phyloP scores from a whole-genome alignment of 2,329 filamentous ascomycete species.

The Thermothelomyces thermophilus region DNA sequence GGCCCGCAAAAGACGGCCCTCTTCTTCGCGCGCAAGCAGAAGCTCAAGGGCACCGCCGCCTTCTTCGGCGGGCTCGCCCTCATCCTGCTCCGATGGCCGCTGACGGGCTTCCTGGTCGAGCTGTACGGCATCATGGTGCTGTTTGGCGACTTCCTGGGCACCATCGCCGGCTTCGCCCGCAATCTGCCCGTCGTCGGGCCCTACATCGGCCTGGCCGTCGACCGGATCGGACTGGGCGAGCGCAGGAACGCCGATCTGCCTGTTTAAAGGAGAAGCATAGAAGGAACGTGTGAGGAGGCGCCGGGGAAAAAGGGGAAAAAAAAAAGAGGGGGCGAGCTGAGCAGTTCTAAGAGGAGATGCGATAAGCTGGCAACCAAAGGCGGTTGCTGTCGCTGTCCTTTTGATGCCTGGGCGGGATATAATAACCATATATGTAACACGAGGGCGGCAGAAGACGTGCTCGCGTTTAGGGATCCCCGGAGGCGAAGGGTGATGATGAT shows the following conservation, averaged over 20 bases:
- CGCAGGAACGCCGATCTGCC: slow-evolving; percentile 69
- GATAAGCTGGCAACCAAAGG: too few relatives aligned
- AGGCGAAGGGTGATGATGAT: background rate
- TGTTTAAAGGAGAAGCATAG: slow-evolving; percentile 49
- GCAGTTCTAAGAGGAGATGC: too few relatives aligned
- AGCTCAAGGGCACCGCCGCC: slow-evolving; percentile 82
- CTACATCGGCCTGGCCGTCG: slow-evolving; percentile 69
- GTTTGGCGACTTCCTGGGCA: slow-evolving; percentile 94
- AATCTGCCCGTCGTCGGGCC: slow-evolving; percentile 81
- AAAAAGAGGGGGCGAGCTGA: too few relatives aligned
- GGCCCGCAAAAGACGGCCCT: slow-evolving; percentile 81
- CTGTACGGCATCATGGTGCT: slow-evolving; percentile 87
- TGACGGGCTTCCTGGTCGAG: slow-evolving; percentile 86
- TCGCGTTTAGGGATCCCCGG: too few relatives aligned
- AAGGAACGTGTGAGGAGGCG: too few relatives aligned
- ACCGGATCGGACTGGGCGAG: slow-evolving; percentile 56
- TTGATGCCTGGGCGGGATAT: too few relatives aligned
- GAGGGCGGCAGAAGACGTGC: too few relatives aligned
- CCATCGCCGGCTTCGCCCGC: slow-evolving; percentile 79
- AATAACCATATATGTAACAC: too few relatives aligned
- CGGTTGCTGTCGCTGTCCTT: too few relatives aligned
- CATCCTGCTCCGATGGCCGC: slow-evolving; percentile 84
- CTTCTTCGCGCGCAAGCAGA: slow-evolving; percentile 93
- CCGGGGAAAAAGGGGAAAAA: too few relatives aligned
- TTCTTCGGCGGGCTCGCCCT: slow-evolving; percentile 78